Evolutionary conservation across 2,329 filamentous ascomycete genomes (phyloP).

Genomic region (Aspergillus brunneoviolaceus): DNA sequence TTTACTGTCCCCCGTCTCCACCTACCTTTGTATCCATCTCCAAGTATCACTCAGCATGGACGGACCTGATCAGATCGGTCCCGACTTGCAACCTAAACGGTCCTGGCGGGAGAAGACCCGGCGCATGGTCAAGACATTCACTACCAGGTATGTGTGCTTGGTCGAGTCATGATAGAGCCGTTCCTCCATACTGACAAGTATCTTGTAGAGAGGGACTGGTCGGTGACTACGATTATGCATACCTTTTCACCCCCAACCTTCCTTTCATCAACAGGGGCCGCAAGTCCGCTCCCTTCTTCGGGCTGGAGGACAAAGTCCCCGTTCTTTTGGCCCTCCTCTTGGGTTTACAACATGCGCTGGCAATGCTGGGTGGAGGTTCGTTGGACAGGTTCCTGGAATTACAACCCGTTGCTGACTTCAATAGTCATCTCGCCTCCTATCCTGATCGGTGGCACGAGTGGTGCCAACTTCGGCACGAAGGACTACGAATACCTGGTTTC

Average conservation of each 20-base stretch:
- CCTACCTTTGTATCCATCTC: not conserved
- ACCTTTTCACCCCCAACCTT: conserved; percentile 77
- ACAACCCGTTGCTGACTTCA: conserved; percentile 17
- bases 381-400: not conserved
- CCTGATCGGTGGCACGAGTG: conserved; percentile 55
- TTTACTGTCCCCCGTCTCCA: not conserved
- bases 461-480: conserved; percentile 57
- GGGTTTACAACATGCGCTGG: conserved; percentile 68
- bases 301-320: conserved; percentile 67
- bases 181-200: not conserved
- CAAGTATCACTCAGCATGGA: conserved; percentile 24
- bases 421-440: conserved; percentile 63
- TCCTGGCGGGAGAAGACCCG: conserved; percentile 38
- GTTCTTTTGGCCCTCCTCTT: conserved; percentile 65
- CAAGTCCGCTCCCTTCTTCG: conserved; percentile 66
- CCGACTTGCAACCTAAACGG: conserved; percentile 38
- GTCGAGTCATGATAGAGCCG: not conserved
- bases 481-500: conserved; percentile 66
- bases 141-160: conserved; percentile 38
- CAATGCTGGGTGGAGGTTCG: conserved; percentile 59
- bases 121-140: conserved; percentile 38
- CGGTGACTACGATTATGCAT: conserved; percentile 85
- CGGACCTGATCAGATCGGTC: conserved; percentile 46
- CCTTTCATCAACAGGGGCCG: conserved; percentile 72
- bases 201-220: conserved; percentile 66